Base-by-base conservation (phyloP, 1,284 basidiomycete genomes). In the Marasmius sp. region DNA sequence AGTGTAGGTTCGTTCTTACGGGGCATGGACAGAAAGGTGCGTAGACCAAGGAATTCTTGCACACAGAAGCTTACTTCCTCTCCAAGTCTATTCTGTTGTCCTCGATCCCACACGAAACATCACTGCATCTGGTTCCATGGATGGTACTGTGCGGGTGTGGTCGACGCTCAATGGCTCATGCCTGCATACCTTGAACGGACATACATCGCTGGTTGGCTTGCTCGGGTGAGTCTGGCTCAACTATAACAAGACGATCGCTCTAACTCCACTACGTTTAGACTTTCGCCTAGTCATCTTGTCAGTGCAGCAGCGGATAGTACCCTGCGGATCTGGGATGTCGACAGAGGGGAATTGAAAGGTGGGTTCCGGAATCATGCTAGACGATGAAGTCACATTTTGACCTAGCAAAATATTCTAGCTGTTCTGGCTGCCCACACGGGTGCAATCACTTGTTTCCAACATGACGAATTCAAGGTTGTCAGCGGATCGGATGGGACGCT, bases 401-500 rank as follows among this genome's bases (percentile, higher is more conserved):
- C n/a, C 8, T n/a, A 6, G n/a, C 6, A n/a, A n/a, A 59, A n/a
- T 38, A 50, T 9, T 41, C 37, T 3, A 52, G 58, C 50, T 1
- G 88, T 89, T 0, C 84, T 97, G 47, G 87, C 90, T 0, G 93
- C 92, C 1, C 95, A 97, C 74, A 90, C 92, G 3, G 95, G 94
- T 22, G 95, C 95, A 11, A 97, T 98, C 69, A 97, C 95, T 7
- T 98, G 95, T 75, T 97, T 97, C 85, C 93, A 95, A 75, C 95
- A 97, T 70, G 95, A 97, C 72, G 95, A 97, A 72, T 93, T 93
- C 81, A 97, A 97, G 73, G 93, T 98, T 56, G 83, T 98, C 49
- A 93, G 90, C 67, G 95, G 96, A 7, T 93, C 91, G 10, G 95
- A 97, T 69, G 96, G 95, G n/a, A 94, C 93, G 48, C 81, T 98